Evolutionary conservation across 1,139 yeast genomes (phyloP), one percentile per base, ranked within the genome.

Genomic region (Geotrichum cucujoidarum): DNA sequence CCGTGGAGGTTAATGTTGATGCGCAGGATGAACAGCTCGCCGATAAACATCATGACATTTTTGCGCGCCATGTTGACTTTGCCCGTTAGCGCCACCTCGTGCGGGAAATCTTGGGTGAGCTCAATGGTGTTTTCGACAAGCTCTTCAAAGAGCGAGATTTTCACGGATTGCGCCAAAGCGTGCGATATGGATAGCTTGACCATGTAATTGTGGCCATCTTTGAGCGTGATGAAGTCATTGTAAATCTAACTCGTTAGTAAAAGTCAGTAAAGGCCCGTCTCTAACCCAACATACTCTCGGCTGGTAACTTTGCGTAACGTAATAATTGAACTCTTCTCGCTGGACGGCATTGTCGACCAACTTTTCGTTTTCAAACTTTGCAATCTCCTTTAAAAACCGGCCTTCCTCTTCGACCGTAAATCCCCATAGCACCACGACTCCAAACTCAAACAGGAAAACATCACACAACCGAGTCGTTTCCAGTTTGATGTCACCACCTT

Each of bases 361-460:
- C 64, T 92, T 92, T 62, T 92, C 98, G 62, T 79, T 83, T 65
- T 92, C 97, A 66, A 89, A 92, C 55, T 79, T 78, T 18, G 92
- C 95, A 56, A 92, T 70, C 60, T 90, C 97, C 45, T 77, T 78
- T 51, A 92, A 69, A 59, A 92, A 86, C 48, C 90, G 80, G 56
- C 80, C 78, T 63, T 92, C 97, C 65, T 92, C 97, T 48, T 80
- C 76, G 49, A 78, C 75, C 1, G 90, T 78, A 60, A 86, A 92
- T 1, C 98, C 97, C 98, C 98, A 92, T 73, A 92, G 71, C 1
- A 92, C 95, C 17, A 87, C 81, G n/a, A 90, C 97, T 21, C 98
- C 98, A 64, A 89, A 90, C 60, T 89, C 97, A 69, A 92, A 92
- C 17, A 90, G 73, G 61, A 89, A 92, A 7, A 88, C 72, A 63